Base-by-base conservation (phyloP, 208 protist species). In the Tritrichomonas foetus region DNA sequence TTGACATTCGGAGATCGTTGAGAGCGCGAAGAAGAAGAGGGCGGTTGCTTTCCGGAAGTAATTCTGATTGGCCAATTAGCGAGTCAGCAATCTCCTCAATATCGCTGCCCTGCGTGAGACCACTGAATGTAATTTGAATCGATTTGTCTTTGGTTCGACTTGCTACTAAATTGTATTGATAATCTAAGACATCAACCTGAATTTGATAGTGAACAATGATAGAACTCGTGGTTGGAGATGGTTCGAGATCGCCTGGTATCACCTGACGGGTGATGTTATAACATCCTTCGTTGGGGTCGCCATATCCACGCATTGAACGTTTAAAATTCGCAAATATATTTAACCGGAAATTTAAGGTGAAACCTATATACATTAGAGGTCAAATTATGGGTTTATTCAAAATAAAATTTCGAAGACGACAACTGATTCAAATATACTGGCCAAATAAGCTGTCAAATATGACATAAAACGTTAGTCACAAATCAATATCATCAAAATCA, bases 11-110 rank as follows among this genome's bases (percentile, higher is more conserved):
- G 3, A 84, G 36, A 27, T 53, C 44, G 1, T 25, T 49, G 22
- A 84, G 53, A n/a, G 74, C 74, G 0, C 14, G 49, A 9, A 84
- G 3, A 13, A 84, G 22, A 53, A 27, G 14, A 53, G 20, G 5
- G 27, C 74, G 20, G 33, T 84, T 84, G 2, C 36, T 44, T 84
- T 33, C 41, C 33, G 41, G 11, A 33, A 84, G 13, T 49, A 84
- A 44, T n/a, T 84, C 74, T 33, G 74, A 53, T 53, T 84, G 41
- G 13, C 41, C 74, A n/a, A 84, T 84, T n/a, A 84, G n/a, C n/a
- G 74, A 47, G 53, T 84, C 74, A n/a, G 74, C 74, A 8, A 84
- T n/a, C 53, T 84, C 74, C n/a, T 84, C 74, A 11, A 84, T 3
- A 30, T 84, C 44, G n/a, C 25, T 47, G 44, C 53, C 3, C 9